Evolutionary conservation across 805 yeast genomes (phyloP).

Genomic region (Barnettozyma wickerhamii): DNA sequence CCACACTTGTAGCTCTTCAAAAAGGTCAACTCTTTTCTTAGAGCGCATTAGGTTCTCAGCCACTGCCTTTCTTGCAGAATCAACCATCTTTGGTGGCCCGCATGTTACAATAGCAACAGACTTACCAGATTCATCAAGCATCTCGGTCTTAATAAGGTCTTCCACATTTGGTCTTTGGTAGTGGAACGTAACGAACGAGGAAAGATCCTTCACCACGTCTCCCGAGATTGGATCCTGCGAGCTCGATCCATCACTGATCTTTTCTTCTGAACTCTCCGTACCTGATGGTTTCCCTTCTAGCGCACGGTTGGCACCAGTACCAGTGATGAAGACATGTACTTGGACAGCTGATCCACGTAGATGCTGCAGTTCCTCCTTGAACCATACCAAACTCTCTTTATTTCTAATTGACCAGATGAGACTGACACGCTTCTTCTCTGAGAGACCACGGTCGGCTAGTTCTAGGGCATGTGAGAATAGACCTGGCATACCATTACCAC

Average conservation of each 20-base stretch:
- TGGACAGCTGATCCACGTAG: conserved; percentile 26
- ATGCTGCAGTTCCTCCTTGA: conserved; percentile 37
- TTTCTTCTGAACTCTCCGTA: conserved; percentile 4
- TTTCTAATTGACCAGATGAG: conserved; percentile 63
- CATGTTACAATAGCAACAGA: conserved; percentile 54
- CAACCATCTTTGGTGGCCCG: conserved; percentile 60
- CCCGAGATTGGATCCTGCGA: background rate
- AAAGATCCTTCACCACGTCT: background rate
- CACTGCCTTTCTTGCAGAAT: conserved; percentile 45
- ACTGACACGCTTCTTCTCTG: conserved; percentile 30
- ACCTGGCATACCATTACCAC: conserved; percentile 50
- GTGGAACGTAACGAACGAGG: conserved; percentile 27
- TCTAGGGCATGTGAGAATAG: conserved; percentile 37
- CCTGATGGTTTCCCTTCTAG: conserved; percentile 4
- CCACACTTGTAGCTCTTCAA: conserved; percentile 77
- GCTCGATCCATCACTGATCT: background rate
- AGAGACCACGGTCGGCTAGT: conserved; percentile 17
- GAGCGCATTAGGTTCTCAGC: conserved; percentile 36
- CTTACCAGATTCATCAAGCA: conserved; percentile 29
- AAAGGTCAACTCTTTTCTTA: conserved; percentile 56
- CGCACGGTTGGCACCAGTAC: conserved; percentile 12
- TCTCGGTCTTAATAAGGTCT: conserved; percentile 30
- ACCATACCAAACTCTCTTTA: conserved; percentile 44
- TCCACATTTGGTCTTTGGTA: conserved; percentile 46
- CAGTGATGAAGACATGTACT: conserved; percentile 35